Percentiles rank a stretch among this genome's conserved stretches.
phyloP scores from a whole-genome alignment of 306 rosid genomes.

The Vigna radiata region DNA sequence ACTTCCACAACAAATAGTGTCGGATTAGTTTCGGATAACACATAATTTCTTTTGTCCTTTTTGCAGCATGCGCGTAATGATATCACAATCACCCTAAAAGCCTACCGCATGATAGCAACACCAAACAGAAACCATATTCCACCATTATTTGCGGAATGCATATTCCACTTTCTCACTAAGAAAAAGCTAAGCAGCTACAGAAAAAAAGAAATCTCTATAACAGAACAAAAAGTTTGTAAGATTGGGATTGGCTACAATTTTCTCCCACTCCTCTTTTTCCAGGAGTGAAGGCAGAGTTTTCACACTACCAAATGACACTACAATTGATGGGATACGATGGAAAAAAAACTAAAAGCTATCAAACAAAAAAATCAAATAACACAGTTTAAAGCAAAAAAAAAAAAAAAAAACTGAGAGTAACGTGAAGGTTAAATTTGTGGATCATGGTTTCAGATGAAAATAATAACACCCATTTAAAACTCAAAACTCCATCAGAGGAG shows the following conservation, averaged over 20 bases:
- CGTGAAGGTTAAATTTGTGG: neutral
- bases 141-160: conserved; percentile 1
- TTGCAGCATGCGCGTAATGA: conserved; percentile 28
- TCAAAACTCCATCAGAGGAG: neutral
- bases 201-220: neutral
- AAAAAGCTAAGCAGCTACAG: neutral
- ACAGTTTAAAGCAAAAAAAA: conserved; percentile 23
- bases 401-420: conserved; percentile 2
- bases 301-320: neutral
- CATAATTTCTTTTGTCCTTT: neutral
- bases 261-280: neutral
- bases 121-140: conserved; percentile 26
- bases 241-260: neutral
- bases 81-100: conserved; percentile 9
- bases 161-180: conserved; percentile 22
- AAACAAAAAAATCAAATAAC: neutral
- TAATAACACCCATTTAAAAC: neutral
- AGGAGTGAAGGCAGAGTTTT: neutral
- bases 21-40: neutral
- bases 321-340: neutral
- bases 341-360: neutral
- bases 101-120: conserved; percentile 15
- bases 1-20: neutral
- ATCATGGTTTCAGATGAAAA: neutral
- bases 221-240: neutral